Conservation (phyloP, 805 yeast genomes). For the Pichia phayaonensis region DNA sequence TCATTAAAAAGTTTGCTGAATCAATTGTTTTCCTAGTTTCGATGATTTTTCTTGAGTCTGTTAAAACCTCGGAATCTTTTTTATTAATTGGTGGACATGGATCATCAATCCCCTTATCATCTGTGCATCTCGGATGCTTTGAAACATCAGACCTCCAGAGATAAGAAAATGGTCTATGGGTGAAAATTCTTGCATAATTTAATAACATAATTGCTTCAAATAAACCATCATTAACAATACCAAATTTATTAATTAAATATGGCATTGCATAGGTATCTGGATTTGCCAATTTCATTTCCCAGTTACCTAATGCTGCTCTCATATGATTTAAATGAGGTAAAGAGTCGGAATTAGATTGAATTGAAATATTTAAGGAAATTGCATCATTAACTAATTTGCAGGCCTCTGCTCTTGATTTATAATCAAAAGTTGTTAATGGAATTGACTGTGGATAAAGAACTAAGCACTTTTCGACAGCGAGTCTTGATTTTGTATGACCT, state of each 20-base stretch:
- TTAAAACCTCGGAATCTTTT: constrained; percentile 18
- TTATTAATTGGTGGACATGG: constrained; percentile 27
- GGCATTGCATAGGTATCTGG: constrained; percentile 38
- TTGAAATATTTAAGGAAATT: constrained; percentile 38
- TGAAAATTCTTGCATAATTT: constrained; percentile 47
- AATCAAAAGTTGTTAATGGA: constrained; percentile 34
- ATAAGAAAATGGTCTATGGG: constrained; percentile 46
- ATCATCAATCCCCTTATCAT: constrained; percentile 22
- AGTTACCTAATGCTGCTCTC: constrained; percentile 41
- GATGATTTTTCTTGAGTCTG: constrained; percentile 38
- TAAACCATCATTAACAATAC: constrained; percentile 45
- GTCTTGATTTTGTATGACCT: constrained; percentile 35
- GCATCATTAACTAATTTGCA: constrained; percentile 44
- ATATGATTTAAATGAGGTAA: constrained; percentile 32
- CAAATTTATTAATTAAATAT: constrained; percentile 34
- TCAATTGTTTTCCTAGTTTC: constrained; percentile 49
- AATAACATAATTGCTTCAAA: constrained; percentile 42
- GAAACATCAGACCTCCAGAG: constrained; percentile 44
- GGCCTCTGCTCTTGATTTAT: constrained; percentile 37
- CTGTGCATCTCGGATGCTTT: constrained; percentile 32
- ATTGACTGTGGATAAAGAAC: constrained; percentile 35
- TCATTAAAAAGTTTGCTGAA: constrained; percentile 43
- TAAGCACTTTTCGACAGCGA: constrained; percentile 31
- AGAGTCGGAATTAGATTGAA: constrained; percentile 33
- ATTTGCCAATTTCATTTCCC: constrained; percentile 41